phyloP scores from a whole-genome alignment of 768 basidiomycete species.

The Russula ochroleuca region DNA sequence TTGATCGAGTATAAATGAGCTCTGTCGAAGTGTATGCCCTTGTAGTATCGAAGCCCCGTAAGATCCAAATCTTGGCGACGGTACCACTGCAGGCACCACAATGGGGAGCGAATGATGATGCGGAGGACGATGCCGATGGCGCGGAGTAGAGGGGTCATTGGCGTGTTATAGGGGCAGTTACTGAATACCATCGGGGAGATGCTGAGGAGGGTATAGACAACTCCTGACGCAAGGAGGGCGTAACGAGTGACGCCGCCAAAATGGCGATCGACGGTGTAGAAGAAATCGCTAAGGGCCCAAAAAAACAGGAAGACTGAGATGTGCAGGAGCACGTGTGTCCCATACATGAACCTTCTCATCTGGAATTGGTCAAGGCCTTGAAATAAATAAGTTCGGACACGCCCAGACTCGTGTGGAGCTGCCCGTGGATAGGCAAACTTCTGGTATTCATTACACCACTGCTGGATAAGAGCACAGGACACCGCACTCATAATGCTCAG shows the following conservation, averaged over 20 bases:
- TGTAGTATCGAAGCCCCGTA: background rate
- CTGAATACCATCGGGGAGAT: constrained; percentile 12
- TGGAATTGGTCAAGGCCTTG: constrained; percentile 11
- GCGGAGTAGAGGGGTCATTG: constrained; percentile 12
- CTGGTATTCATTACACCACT: constrained; percentile 21
- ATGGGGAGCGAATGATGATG: background rate
- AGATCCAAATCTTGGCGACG: background rate
- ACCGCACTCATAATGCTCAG: constrained; percentile 18
- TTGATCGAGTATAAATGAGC: background rate
- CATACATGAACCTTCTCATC: constrained; percentile 16
- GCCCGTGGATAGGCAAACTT: constrained; percentile 3
- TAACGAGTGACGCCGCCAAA: background rate
- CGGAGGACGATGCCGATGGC: background rate
- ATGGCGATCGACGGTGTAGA: background rate
- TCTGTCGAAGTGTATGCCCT: constrained; percentile 10
- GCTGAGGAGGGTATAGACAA: constrained; percentile 12
- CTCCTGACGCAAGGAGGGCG: background rate
- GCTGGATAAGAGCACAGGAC: constrained; percentile 19
- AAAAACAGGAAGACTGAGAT: constrained; percentile 19
- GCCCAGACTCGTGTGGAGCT: constrained; percentile 15
- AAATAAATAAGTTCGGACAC: constrained; percentile 14
- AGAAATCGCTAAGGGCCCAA: constrained; percentile 15
- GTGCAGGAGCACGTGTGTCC: constrained; percentile 15
- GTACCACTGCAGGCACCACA: background rate
- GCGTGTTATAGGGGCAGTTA: constrained; percentile 19